Evolutionary conservation across 2,329 filamentous ascomycete genomes (phyloP).

Genomic region (Venturia aucupariae): DNA sequence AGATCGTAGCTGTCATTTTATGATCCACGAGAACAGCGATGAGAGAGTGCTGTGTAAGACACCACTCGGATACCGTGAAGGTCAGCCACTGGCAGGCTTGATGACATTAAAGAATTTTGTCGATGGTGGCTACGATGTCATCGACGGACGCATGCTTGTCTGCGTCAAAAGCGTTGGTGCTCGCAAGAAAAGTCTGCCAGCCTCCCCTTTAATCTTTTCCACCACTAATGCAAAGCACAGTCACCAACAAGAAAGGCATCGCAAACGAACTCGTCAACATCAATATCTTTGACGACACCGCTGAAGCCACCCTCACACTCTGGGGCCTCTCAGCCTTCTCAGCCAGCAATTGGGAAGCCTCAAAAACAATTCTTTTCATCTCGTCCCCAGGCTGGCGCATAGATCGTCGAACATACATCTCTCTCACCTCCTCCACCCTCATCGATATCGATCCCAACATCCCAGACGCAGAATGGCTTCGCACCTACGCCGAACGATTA

Average conservation of each 20-base stretch:
- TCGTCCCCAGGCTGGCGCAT: constrained; percentile 35
- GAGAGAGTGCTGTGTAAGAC: constrained; percentile 33
- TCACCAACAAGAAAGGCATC: constrained; percentile 39
- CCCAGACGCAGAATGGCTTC: constrained; percentile 45
- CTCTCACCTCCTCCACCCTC: constrained; percentile 36
- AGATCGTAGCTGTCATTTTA: constrained; percentile 44
- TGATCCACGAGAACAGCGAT: constrained; percentile 42
- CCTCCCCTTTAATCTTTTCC: background rate
- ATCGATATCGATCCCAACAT: constrained; percentile 48
- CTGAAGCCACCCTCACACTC: constrained; percentile 43
- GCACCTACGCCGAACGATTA: constrained; percentile 38
- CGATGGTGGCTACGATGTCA: constrained; percentile 44
- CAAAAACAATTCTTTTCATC: constrained; percentile 43
- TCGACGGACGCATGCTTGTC: constrained; percentile 44
- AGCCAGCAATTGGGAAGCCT: constrained; percentile 37
- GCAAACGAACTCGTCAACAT: constrained; percentile 41
- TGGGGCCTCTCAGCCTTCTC: constrained; percentile 44
- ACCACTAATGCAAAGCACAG: constrained; percentile 18
- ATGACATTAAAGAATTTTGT: constrained; percentile 50
- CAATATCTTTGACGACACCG: constrained; percentile 49
- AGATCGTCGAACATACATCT: constrained; percentile 27
- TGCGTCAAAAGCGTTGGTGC: constrained; percentile 50
- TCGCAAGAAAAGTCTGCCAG: constrained; percentile 36
- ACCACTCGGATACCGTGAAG: constrained; percentile 36
- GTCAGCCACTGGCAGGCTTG: constrained; percentile 34